A percentile compares a stretch with the other conserved stretches of the same genome.
These are phyloP conservation scores for Nothophaeocryptopus gaeumannii DNA, from an alignment of 2,329 filamentous ascomycete genomes.

Conservation along the genomic window DNA sequence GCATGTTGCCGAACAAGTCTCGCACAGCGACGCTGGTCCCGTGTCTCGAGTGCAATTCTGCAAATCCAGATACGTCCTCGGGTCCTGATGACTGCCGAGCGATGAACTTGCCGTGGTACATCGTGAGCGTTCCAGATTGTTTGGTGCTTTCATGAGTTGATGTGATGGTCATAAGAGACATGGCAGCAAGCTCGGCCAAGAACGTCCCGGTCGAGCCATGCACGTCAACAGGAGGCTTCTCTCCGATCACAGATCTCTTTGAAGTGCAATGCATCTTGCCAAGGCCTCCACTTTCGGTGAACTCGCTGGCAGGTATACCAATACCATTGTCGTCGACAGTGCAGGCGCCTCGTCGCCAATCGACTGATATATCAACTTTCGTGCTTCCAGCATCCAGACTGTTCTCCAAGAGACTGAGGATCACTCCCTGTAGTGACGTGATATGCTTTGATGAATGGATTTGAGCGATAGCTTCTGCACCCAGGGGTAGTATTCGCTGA, in stretches of 20 bases:
- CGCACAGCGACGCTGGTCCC: conserved; percentile 75
- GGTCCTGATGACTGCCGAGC: conserved; percentile 57
- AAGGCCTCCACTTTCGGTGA: conserved; percentile 66
- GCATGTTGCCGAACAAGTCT: conserved; percentile 85
- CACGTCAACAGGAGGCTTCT: conserved; percentile 33
- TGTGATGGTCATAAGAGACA: conserved; percentile 73
- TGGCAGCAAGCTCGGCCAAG: conserved; percentile 68
- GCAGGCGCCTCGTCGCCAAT: conserved; percentile 74
- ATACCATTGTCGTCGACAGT: conserved; percentile 78
- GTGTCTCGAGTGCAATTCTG: conserved; percentile 1
- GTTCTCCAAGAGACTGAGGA: conserved; percentile 74
- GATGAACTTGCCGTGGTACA: conserved; percentile 68
- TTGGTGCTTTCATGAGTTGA: conserved; percentile 64
- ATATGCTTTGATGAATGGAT: conserved; percentile 83
- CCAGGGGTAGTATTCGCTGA: conserved; percentile 28
- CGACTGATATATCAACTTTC: conserved; percentile 66
- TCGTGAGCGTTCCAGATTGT: conserved; percentile 62
- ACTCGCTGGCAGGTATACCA: conserved; percentile 74
- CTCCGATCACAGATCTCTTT: conserved; percentile 52
- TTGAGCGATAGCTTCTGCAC: conserved; percentile 49
- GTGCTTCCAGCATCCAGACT: conserved; percentile 75
- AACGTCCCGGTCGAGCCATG: conserved; percentile 74
- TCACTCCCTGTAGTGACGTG: conserved; percentile 67
- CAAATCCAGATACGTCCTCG: background rate
- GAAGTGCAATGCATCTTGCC: conserved; percentile 71